Base-by-base conservation (phyloP, 2,329 filamentous ascomycete genomes). In the Epichloe elymi region DNA sequence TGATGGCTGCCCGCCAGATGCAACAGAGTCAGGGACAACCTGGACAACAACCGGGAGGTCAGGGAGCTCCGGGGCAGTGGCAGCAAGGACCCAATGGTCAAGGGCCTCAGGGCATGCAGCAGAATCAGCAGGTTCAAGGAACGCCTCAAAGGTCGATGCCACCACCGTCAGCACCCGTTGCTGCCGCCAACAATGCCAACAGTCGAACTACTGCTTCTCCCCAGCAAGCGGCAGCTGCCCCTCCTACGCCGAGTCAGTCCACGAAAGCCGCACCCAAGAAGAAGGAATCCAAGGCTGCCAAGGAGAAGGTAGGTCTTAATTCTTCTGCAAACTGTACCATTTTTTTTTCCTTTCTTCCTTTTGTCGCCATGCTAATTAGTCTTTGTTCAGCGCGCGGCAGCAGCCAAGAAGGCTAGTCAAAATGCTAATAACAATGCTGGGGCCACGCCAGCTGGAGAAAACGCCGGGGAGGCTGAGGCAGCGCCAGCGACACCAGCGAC, bases 181-280 rank as follows among this genome's bases (percentile, higher is more conserved):
- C 68, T 15, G 66, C 67, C 37, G 61, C 54, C 23, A 71, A 72
- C 51, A 75, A 74, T 57, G 71, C 74, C 50, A 77, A 79, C 58
- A 75, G 72, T 55, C 71, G 76, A 50, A 74, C 71, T 41, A 76
- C 79, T 14, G 78, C 77, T 12, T 82, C 80, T 17, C 82, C 80
- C 23, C 80, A 83, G 58, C 76, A 79, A 57, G 76, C 75, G 55
- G 79, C 75, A 53, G 76, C 80, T 6, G 84, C 83, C 37, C 87
- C 87, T 1, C 86, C 86, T 1, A 93, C 87, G 4, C 87, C 87
- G 1, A 82, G 80, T 48, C 85, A 88, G 62, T 66, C 73, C 2
- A 83, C 82, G 62, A 91, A 91, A 71, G 68, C 83, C 4, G 82
- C 79, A 36, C 84, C 85, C 1, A 89, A 88, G 67, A 91, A 91